Evolutionary conservation across 2,329 filamentous ascomycete species (phyloP).

Genomic region (Xylariaceae sp.): DNA sequence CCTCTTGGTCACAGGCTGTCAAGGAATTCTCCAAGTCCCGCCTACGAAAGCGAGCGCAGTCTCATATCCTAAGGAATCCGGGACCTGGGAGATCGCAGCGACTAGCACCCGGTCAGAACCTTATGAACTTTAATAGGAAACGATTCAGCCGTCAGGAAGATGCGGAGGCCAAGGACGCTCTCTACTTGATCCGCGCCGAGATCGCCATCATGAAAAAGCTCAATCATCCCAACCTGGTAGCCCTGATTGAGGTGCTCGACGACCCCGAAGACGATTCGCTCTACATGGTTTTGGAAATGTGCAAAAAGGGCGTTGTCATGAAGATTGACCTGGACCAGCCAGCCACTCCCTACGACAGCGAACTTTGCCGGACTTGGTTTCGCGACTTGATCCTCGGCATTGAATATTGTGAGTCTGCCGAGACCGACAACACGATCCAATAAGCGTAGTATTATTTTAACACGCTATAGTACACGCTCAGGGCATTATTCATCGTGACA

Average conservation of each 20-base stretch:
- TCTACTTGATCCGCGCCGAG: slow-evolving; percentile 89
- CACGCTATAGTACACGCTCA: slow-evolving; percentile 70
- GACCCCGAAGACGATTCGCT: slow-evolving; percentile 92
- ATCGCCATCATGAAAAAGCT: slow-evolving; percentile 99
- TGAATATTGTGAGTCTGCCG: slow-evolving; percentile 66
- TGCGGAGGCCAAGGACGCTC: slow-evolving; percentile 61
- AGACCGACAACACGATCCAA: not conserved
- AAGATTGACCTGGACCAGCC: slow-evolving; percentile 82
- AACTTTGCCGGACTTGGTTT: slow-evolving; percentile 85
- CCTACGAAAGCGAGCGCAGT: slow-evolving; percentile 83
- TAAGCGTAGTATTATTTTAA: slow-evolving; percentile 4
- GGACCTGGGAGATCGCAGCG: slow-evolving; percentile 39
- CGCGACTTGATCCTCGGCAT: slow-evolving; percentile 91
- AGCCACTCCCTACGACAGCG: slow-evolving; percentile 74
- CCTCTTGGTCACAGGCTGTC: slow-evolving; percentile 59
- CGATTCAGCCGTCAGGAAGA: slow-evolving; percentile 40
- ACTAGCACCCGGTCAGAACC: slow-evolving; percentile 27
- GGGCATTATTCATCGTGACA: slow-evolving; percentile 91
- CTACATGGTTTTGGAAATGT: slow-evolving; percentile 99
- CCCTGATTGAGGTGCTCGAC: slow-evolving; percentile 88
- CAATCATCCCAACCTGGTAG: slow-evolving; percentile 89
- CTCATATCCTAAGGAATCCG: slow-evolving; percentile 64
- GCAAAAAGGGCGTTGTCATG: slow-evolving; percentile 96
- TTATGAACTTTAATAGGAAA: slow-evolving; percentile 26
- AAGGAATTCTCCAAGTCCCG: slow-evolving; percentile 97